Base-by-base conservation (phyloP, 805 yeast genomes). In the Yarrowia bubula region DNA sequence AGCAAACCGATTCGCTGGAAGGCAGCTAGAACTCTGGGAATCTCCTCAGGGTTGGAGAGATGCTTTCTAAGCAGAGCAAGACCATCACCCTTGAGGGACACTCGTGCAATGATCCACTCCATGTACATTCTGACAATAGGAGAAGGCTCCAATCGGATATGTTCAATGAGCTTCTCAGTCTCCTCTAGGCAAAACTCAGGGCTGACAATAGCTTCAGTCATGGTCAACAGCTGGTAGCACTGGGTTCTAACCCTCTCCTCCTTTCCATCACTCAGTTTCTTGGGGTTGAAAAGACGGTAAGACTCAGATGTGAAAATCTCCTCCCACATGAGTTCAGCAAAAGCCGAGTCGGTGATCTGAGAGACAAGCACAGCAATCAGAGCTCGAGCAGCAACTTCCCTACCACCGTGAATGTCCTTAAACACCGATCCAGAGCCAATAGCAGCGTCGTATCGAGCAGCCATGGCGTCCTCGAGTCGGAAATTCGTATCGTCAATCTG, bases 51-150 rank as follows among this genome's bases (percentile, higher is more conserved):
- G 15, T 67, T 42, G 37, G 32, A 67, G 41, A 71, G 65, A n/a
- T 58, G 41, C 38, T 55, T 15, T 13, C 18, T 39, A 14, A 58
- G 42, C 9, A 58, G 14, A 7, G 18, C 50, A 51, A 58, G 51
- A 43, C 43, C n/a, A 8, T 55, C 61, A 67, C 61, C 61, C 61
- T 55, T 55, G 47, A 55, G 46, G 53, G 84, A 72, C 18, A 79
- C 76, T 14, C 77, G 75, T 0, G 90, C 82, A 43, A 87, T 74
- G 13, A 87, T 77, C 97, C 97, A 92, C 71, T 92, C 98, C 64
- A 89, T 75, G 70, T 88, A 90, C 2, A 82, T 76, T 65, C 98
- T 81, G 5, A 85, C 89, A 51, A 86, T 76, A 0, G 97, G 97
- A 68, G 95, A 88, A 13, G 90, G 84, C 68, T 93, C 98, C 1